Percentiles rank a stretch among this genome's conserved stretches.
Evolutionary conservation across 2,329 filamentous ascomycete genomes (phyloP).

Genomic region (Diplodia corticola): DNA sequence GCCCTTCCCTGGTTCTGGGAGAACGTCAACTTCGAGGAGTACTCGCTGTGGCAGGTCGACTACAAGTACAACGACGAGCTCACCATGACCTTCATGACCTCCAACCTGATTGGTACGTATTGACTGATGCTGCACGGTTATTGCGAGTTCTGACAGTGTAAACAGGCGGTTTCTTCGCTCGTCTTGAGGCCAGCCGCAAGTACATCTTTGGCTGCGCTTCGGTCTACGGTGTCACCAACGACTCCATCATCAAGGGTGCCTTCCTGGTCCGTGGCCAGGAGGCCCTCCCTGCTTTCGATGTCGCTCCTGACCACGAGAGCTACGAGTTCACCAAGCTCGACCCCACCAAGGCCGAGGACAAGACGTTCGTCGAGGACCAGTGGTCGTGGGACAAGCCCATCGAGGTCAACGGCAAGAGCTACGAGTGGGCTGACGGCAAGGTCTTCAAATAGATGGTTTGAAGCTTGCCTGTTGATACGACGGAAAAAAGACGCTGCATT

Average conservation of each 20-base stretch:
- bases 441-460: slow-evolving; percentile 85
- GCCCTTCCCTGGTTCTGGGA: slow-evolving; percentile 99
- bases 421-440: slow-evolving; percentile 87
- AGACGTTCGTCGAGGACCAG: slow-evolving; percentile 78
- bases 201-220: slow-evolving; percentile 90
- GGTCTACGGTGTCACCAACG: slow-evolving; percentile 86
- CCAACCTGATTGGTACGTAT: slow-evolving; percentile 83
- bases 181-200: slow-evolving; percentile 97
- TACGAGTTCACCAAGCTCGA: slow-evolving; percentile 98
- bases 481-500: slow-evolving; percentile 10
- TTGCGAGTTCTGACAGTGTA: slow-evolving; percentile 25
- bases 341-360: slow-evolving; percentile 79
- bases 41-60: slow-evolving; percentile 89
- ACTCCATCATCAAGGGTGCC: slow-evolving; percentile 88
- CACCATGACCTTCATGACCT: slow-evolving; percentile 96
- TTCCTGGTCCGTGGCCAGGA: slow-evolving; percentile 96
- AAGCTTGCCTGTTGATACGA: neutral
- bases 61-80: slow-evolving; percentile 99
- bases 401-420: slow-evolving; percentile 80
- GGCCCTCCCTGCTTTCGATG: slow-evolving; percentile 81
- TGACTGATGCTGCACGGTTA: neutral
- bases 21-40: slow-evolving; percentile 90
- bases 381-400: slow-evolving; percentile 93
- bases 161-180: slow-evolving; percentile 85
- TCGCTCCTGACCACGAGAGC: slow-evolving; percentile 95